Evolutionary conservation across 176 grass and related monocot species (phyloP).

Genomic region (Cenchrus americanus): DNA sequence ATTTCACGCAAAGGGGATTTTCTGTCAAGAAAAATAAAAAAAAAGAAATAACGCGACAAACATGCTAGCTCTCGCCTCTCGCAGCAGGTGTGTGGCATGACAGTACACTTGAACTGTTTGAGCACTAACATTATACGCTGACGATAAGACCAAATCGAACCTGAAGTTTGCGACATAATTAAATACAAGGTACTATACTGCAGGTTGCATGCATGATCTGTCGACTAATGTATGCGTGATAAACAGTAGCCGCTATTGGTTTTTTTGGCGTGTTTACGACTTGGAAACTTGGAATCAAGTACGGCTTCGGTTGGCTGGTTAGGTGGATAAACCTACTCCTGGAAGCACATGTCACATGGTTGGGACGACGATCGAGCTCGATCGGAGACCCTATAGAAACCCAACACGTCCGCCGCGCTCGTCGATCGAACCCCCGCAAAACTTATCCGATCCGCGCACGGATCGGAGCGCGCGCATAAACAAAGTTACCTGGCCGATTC

Average conservation of each 20-base stretch:
- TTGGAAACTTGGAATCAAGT: background rate
- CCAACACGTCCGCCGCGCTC: slow-evolving; percentile 17
- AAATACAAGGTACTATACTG: too few relatives aligned
- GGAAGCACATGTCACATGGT: slow-evolving; percentile 33
- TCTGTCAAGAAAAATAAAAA: background rate
- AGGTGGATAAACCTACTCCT: slow-evolving; percentile 13
- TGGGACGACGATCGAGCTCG: background rate
- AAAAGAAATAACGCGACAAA: background rate
- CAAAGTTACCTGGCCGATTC: too few relatives aligned
- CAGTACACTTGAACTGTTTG: background rate
- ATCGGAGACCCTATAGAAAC: background rate
- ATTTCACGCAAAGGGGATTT: background rate
- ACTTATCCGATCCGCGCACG: slow-evolving; percentile 6
- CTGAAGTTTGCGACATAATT: background rate
- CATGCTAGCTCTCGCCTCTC: too few relatives aligned
- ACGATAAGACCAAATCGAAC: background rate
- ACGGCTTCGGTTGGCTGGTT: background rate
- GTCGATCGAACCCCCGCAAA: background rate
- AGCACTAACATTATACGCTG: background rate
- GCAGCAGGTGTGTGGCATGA: background rate
- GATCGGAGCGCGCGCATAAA: too few relatives aligned
- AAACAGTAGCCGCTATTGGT: background rate
- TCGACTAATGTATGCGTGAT: slow-evolving; percentile 6
- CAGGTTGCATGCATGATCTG: background rate
- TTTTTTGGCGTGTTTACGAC: background rate